These are phyloP conservation scores for Globisporangium cylindrosporum DNA, from an alignment of 352 stramenopile genomes.

Conservation along the genomic window DNA sequence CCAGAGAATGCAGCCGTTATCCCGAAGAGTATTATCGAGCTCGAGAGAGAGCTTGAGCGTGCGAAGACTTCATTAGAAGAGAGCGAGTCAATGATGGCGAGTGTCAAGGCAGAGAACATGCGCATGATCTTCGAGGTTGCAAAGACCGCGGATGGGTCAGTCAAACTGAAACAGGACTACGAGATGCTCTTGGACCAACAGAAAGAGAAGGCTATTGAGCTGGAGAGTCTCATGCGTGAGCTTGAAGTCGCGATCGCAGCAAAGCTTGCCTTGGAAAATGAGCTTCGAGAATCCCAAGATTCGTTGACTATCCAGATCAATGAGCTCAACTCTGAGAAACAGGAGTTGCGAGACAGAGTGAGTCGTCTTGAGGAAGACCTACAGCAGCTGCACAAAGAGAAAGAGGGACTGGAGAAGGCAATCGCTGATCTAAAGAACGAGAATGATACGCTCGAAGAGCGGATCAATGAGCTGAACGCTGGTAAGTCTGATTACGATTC, in stretches of 20 bases:
- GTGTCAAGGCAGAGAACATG: slow-evolving; percentile 69
- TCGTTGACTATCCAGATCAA: slow-evolving; percentile 13
- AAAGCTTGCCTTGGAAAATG: slow-evolving; percentile 23
- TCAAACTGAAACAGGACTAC: slow-evolving; percentile 64
- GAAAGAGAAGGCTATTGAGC: slow-evolving; percentile 29
- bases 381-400: slow-evolving; percentile 37
- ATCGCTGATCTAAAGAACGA: slow-evolving; percentile 49
- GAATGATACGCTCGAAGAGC: slow-evolving; percentile 58
- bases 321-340: slow-evolving; percentile 18
- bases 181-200: slow-evolving; percentile 36
- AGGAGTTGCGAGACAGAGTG: slow-evolving; percentile 17
- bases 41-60: slow-evolving; percentile 27
- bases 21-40: slow-evolving; percentile 6
- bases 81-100: slow-evolving; percentile 43
- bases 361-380: slow-evolving; percentile 21
- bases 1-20: background rate
- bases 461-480: slow-evolving; percentile 44
- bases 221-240: slow-evolving; percentile 29
- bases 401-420: slow-evolving; percentile 34
- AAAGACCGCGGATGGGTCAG: slow-evolving; percentile 56
- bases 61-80: slow-evolving; percentile 33
- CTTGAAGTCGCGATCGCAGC: slow-evolving; percentile 31
- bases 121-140: slow-evolving; percentile 77
- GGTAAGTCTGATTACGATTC: slow-evolving; percentile 38
- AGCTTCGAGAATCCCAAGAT: slow-evolving; percentile 18